Base-by-base conservation (phyloP, 2,329 filamentous ascomycete species). In the Biscogniauxia sp. region DNA sequence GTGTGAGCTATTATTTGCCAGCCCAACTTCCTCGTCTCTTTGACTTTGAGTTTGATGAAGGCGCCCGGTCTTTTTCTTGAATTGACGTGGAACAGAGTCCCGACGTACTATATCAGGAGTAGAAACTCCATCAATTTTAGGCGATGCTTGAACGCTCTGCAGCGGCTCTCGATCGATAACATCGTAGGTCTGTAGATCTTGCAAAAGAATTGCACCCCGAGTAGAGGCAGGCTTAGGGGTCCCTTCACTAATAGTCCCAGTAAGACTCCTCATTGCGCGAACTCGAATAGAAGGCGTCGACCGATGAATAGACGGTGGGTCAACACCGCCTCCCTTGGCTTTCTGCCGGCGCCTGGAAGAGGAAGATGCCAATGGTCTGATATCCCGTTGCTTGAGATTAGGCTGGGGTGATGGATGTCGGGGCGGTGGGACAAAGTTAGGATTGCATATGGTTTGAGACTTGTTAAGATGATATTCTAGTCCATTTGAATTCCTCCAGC, bases 401-500 rank as follows among this genome's bases (percentile, higher is more conserved):
- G 60, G 66, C 13, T 53, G 50, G 9, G 69, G 66, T 20, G 61
- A 61, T 45, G 61, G 62, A 52, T 64, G 66, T 7, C 64, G 61
- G 5, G 71, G 61, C 13, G 63, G 61, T 23, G 76, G 71, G 17
- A 76, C 70, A 54, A 75, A 82, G 58, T 71, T 69, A 1, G 83
- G 79, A 64, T 87, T 87, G 67, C 84, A 87, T 15, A 77, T 20
- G 3, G 81, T 81, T 61, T 76, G 76, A 1, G 84, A 82, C 66
- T 85, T 86, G 37, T 80, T 80, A 15, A 82, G 72, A 63, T 87
- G 84, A 67, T 87, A 87, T 55, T 85, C 83, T 17, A 87, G 74
- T 0, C 84, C 84, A 53, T 84, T 75, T 37, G 82, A 76, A 56
- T 87, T 87, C 70, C 85, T 86, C 83, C 84, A 87, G 11, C 72